These are phyloP conservation scores for Comarum palustre DNA, from an alignment of 306 rosid species.

Conservation along the genomic window DNA sequence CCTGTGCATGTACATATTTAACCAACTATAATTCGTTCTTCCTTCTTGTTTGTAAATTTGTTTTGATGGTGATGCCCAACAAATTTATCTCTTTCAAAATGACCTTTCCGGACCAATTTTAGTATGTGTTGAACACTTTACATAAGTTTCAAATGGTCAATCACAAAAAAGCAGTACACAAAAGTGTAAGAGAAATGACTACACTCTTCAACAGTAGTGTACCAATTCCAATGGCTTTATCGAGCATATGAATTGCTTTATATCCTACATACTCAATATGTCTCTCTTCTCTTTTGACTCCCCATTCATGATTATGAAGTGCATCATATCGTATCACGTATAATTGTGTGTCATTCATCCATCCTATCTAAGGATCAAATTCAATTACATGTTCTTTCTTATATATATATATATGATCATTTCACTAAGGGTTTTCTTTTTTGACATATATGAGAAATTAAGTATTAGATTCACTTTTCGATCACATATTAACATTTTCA, in stretches of 20 bases:
- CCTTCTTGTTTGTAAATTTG: slow-evolving; percentile 4
- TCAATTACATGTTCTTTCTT: too few species aligned
- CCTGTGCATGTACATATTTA: too few species aligned
- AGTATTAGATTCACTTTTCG: too few species aligned
- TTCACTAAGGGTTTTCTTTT: too few species aligned
- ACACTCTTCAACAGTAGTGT: slow-evolving; percentile 26
- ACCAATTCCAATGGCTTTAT: slow-evolving; percentile 43
- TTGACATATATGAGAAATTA: too few species aligned
- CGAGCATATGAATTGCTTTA: slow-evolving; percentile 44
- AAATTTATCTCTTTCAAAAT: slow-evolving; percentile 36
- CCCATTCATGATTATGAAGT: slow-evolving; percentile 24
- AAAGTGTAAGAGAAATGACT: slow-evolving; percentile 29
- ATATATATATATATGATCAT: too few species aligned
- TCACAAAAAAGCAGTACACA: slow-evolving; percentile 13
- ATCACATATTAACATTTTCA: too few species aligned
- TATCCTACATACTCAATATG: slow-evolving; percentile 51
- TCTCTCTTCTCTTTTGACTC: slow-evolving; percentile 68
- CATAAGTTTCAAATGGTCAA: slow-evolving; percentile 34
- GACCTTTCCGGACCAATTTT: slow-evolving; percentile 36
- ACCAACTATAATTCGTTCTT: too few species aligned
- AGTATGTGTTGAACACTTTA: slow-evolving; percentile 38
- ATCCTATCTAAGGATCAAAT: slow-evolving; percentile 18
- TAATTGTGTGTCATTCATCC: background rate
- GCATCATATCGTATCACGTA: background rate
- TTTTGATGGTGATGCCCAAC: slow-evolving; percentile 33